Base-by-base conservation (phyloP, 2,329 filamentous ascomycete species). In the Fusarium foetens region DNA sequence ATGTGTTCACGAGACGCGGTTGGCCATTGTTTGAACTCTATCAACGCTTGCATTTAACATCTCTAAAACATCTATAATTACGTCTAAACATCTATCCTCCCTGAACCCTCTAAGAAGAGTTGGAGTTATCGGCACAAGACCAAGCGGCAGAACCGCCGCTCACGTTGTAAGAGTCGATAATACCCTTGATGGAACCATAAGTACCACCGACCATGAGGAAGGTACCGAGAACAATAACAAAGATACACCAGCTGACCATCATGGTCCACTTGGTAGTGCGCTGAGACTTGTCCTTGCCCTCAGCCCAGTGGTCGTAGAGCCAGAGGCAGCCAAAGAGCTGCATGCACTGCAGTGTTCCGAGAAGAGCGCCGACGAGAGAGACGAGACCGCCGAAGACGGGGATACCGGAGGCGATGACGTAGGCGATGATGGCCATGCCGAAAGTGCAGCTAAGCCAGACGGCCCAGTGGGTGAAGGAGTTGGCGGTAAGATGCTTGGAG, bases 201-300 rank as follows among this genome's bases (percentile, higher is more conserved):
- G 84, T 85, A 10, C 84, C 84, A 8, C 79, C 81, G 33, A 85
- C 72, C 80, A 83, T 85, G 8, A 85, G 67, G 71, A 86, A 86
- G 0, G 72, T 75, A 16, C 76, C 76, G 2, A 68, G 68, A 12
- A 71, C 8, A 3, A 73, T 68, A 7, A 73, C 59, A 27, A 73
- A 73, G 11, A 39, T 10, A 23, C 58, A 36, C 60, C 64, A 73
- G 21, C 43, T 36, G 16, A 69, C 71, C 68, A 73, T 74, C 17
- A 68, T 27, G 39, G 69, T 63, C 71, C 71, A 73, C 31, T 38
- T 59, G 25, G 58, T 52, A 2, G 66, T 71, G 2, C 70, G 70
- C 31, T 70, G 36, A 10, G 68, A 51, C 29, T 71, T 61, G 33
- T 60, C 63, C 45, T 70, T 46, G 72, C 74, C 59, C 74, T 72